Percentiles rank a stretch among this genome's conserved stretches.
Conservation (phyloP, 148 eudicot genomes). For the Rhododendron ovatum region DNA sequence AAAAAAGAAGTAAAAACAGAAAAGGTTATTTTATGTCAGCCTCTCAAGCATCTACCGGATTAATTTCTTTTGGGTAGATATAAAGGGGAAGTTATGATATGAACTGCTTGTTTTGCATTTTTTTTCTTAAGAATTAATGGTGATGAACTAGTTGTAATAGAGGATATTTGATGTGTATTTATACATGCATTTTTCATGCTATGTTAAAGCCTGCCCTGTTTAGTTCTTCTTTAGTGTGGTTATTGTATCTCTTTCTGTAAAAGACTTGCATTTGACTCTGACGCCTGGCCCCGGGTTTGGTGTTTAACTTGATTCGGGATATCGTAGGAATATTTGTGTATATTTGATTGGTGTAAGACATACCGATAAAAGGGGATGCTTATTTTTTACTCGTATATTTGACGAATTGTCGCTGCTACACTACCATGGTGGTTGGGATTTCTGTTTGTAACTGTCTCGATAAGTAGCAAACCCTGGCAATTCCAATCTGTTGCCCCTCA, state of each 20-base stretch:
- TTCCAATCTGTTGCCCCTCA: too few relatives aligned
- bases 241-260: neutral
- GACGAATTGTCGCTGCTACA: too few relatives aligned
- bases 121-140: slow-evolving; percentile 19
- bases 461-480: too few relatives aligned
- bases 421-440: too few relatives aligned
- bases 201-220: slow-evolving; percentile 1
- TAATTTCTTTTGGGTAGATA: slow-evolving; percentile 33
- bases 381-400: too few relatives aligned
- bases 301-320: neutral
- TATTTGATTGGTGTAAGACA: neutral
- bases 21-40: slow-evolving; percentile 29
- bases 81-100: slow-evolving; percentile 16
- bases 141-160: slow-evolving; percentile 31
- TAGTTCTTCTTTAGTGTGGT: neutral
- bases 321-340: neutral
- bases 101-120: slow-evolving; percentile 22
- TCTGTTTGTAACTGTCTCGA: too few relatives aligned
- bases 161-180: slow-evolving; percentile 36
- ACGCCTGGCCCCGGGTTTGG: neutral
- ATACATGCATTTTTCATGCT: slow-evolving; percentile 14
- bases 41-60: slow-evolving; percentile 41
- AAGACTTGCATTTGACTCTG: neutral
- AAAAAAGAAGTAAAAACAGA: slow-evolving; percentile 11
- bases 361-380: neutral